Percentiles rank a stretch among this genome's conserved stretches.
These are phyloP conservation scores for Neurospora sp. DNA, from an alignment of 2,329 filamentous ascomycete genomes.

Conservation along the genomic window DNA sequence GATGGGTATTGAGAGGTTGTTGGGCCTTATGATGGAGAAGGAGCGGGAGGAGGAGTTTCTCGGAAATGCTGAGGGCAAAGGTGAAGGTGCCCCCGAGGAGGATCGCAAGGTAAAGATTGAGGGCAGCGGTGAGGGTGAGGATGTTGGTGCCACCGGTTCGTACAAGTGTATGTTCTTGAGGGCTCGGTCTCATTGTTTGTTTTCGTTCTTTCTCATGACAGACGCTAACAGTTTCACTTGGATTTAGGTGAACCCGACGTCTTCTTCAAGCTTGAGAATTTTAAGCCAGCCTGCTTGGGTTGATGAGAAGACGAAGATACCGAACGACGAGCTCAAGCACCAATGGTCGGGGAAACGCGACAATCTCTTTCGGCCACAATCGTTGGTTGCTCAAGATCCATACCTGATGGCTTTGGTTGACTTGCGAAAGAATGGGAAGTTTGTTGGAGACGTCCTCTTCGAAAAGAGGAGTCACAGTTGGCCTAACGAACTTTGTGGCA, in stretches of 20 bases:
- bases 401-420: neutral
- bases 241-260: neutral
- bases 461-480: neutral
- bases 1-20: neutral
- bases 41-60: too few relatives aligned
- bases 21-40: neutral
- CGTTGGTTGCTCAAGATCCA: neutral
- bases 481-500: accelerated
- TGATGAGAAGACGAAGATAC: neutral
- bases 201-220: neutral
- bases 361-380: neutral
- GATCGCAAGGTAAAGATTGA: too few relatives aligned
- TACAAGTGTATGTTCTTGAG: too few relatives aligned
- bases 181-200: too few relatives aligned
- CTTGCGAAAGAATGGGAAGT: neutral
- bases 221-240: neutral
- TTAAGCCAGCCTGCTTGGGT: neutral
- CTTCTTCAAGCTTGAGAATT: neutral
- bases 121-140: too few relatives aligned
- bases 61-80: too few relatives aligned
- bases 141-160: too few relatives aligned
- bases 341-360: neutral
- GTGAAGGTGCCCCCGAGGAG: too few relatives aligned
- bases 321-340: accelerated
- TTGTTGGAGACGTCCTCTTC: accelerated